phyloP scores from a whole-genome alignment of 257 asterid genomes.

The Nicotiana benthamiana region DNA sequence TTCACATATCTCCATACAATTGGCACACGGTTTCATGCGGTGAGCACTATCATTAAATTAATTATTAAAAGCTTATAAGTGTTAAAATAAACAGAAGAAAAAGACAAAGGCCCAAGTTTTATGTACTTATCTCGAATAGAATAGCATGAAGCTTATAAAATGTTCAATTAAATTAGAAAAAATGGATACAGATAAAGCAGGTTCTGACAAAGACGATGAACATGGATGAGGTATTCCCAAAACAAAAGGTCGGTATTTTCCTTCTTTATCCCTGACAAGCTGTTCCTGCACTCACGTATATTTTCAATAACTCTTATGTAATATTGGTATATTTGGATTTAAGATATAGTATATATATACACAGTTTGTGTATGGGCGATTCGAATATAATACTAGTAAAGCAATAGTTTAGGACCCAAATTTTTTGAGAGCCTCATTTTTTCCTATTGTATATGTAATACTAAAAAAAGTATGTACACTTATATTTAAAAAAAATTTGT shows the following conservation, averaged over 20 bases:
- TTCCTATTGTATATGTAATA: too few species aligned
- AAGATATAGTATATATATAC: too few species aligned
- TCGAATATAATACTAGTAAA: too few species aligned
- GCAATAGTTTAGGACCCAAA: too few species aligned
- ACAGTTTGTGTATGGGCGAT: too few species aligned
- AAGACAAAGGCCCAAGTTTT: neutral
- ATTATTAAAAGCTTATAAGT: neutral
- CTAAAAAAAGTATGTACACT: too few species aligned
- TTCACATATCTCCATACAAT: slow-evolving; percentile 5
- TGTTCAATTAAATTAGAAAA: neutral
- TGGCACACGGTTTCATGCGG: slow-evolving; percentile 18
- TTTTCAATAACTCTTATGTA: neutral
- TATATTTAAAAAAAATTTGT: too few species aligned
- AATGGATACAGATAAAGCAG: neutral
- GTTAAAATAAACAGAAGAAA: too few species aligned
- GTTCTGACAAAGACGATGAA: slow-evolving; percentile 19
- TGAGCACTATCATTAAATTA: neutral
- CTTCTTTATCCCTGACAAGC: slow-evolving; percentile 28
- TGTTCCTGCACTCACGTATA: slow-evolving; percentile 17
- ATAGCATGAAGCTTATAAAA: neutral
- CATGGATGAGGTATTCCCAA: slow-evolving; percentile 40
- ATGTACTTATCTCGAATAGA: neutral
- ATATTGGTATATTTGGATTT: too few species aligned
- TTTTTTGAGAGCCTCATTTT: too few species aligned
- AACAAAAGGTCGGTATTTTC: slow-evolving; percentile 15